phyloP scores from a whole-genome alignment of 352 stramenopile species.

The Globisporangium nodosum region DNA sequence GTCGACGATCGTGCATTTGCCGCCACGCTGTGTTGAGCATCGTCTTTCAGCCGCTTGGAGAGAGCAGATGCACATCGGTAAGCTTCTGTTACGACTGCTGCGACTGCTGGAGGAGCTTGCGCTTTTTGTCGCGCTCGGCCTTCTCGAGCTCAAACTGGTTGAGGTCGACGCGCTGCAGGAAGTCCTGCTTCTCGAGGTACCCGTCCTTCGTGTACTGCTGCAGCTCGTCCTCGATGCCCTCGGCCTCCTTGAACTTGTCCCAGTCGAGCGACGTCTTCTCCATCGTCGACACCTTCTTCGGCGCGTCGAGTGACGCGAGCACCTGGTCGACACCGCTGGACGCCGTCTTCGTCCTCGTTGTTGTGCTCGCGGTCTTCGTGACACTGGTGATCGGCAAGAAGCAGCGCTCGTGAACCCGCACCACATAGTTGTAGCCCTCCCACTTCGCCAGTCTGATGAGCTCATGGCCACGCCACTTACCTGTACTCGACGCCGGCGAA shows the following conservation, averaged over 20 bases:
- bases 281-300: conserved; percentile 92
- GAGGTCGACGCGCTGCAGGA: conserved; percentile 86
- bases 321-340: conserved; percentile 73
- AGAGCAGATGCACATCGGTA: no score
- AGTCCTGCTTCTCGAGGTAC: conserved; percentile 95
- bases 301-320: conserved; percentile 79
- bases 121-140: conserved; percentile 75
- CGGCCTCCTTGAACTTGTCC: conserved; percentile 93
- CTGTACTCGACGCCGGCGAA: conserved; percentile 85
- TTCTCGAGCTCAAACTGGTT: conserved; percentile 90
- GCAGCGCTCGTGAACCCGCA: neutral
- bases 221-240: conserved; percentile 91
- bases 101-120: conserved; percentile 41
- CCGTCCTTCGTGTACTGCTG: conserved; percentile 91
- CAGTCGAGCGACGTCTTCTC: conserved; percentile 94
- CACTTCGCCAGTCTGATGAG: no score
- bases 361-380: conserved; percentile 20
- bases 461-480: conserved; percentile 10
- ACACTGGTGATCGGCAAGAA: neutral
- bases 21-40: no score
- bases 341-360: conserved; percentile 2
- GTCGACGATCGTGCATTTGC: neutral
- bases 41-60: no score
- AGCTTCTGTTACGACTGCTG: neutral
- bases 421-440: neutral